phyloP scores from a whole-genome alignment of 2,329 filamentous ascomycete species.

The Botrytis tulipae region DNA sequence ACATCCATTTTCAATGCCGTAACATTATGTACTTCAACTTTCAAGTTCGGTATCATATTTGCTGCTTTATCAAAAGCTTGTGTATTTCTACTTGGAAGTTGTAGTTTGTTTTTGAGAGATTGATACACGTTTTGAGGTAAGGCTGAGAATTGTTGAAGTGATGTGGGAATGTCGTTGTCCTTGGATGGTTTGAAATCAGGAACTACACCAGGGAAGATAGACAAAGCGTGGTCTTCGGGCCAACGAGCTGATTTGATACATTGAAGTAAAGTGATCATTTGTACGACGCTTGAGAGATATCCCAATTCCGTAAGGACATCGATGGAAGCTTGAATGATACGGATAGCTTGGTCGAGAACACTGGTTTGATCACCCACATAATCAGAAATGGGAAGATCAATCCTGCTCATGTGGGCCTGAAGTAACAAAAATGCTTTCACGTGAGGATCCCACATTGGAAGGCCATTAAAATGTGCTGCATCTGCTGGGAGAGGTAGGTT shows the following conservation, averaged over 20 bases:
- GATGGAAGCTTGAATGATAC: slow-evolving; percentile 93
- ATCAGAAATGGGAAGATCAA: slow-evolving; percentile 90
- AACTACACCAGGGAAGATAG: slow-evolving; percentile 73
- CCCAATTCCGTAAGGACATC: slow-evolving; percentile 92
- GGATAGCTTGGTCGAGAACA: slow-evolving; percentile 92
- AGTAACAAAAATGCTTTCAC: slow-evolving; percentile 93
- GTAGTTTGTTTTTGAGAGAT: slow-evolving; percentile 50
- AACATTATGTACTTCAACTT: slow-evolving; percentile 58
- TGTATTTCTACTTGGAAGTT: slow-evolving; percentile 50
- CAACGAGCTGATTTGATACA: slow-evolving; percentile 90
- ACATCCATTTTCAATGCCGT: slow-evolving; percentile 64
- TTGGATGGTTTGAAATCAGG: slow-evolving; percentile 37
- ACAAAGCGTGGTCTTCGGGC: slow-evolving; percentile 76
- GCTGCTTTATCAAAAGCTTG: slow-evolving; percentile 55
- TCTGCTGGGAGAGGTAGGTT: slow-evolving; percentile 63
- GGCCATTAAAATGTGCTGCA: slow-evolving; percentile 46
- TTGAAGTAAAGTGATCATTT: slow-evolving; percentile 84
- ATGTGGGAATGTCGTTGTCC: slow-evolving; percentile 33
- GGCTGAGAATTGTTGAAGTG: slow-evolving; percentile 37
- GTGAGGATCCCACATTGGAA: slow-evolving; percentile 98
- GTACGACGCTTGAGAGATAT: slow-evolving; percentile 70
- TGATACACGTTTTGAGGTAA: slow-evolving; percentile 39
- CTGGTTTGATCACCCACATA: slow-evolving; percentile 91
- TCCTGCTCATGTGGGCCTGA: slow-evolving; percentile 91
- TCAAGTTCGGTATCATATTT: slow-evolving; percentile 66